phyloP scores from a whole-genome alignment of 768 basidiomycete species.

The Suillus luteus region DNA sequence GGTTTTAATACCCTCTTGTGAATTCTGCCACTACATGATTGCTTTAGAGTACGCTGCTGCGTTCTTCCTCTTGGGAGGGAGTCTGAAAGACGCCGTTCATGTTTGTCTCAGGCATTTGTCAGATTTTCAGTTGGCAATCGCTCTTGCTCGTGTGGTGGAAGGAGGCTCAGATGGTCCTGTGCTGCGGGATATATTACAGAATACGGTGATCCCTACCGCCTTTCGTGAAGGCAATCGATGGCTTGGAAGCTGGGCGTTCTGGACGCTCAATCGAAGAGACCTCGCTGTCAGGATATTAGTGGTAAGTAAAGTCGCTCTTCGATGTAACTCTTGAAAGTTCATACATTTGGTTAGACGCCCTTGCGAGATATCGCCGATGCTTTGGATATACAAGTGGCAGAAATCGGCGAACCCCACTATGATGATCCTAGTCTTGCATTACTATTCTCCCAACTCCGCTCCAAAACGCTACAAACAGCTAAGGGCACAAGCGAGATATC shows the following conservation, averaged over 20 bases:
- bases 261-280: constrained; percentile 87
- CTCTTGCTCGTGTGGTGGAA: constrained; percentile 84
- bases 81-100: constrained; percentile 87
- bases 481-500: constrained; percentile 93
- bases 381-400: constrained; percentile 52
- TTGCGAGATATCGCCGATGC: constrained; percentile 68
- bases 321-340: neutral
- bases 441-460: constrained; percentile 85
- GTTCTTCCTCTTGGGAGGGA: constrained; percentile 91
- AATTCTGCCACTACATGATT: constrained; percentile 12
- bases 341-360: constrained; percentile 55
- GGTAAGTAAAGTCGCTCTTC: constrained; percentile 46
- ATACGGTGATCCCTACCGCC: constrained; percentile 78
- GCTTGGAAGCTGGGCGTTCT: constrained; percentile 96
- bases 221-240: constrained; percentile 89
- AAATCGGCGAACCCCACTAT: constrained; percentile 84
- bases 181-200: constrained; percentile 66
- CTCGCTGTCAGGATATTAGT: constrained; percentile 87
- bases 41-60: constrained; percentile 88
- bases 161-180: constrained; percentile 81
- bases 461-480: constrained; percentile 89
- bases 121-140: constrained; percentile 90
- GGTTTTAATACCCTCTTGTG: constrained; percentile 27
- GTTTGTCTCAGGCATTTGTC: constrained; percentile 85
- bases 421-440: constrained; percentile 94